phyloP scores from a whole-genome alignment of 106 monocot species.

The Dendrobium nobile region DNA sequence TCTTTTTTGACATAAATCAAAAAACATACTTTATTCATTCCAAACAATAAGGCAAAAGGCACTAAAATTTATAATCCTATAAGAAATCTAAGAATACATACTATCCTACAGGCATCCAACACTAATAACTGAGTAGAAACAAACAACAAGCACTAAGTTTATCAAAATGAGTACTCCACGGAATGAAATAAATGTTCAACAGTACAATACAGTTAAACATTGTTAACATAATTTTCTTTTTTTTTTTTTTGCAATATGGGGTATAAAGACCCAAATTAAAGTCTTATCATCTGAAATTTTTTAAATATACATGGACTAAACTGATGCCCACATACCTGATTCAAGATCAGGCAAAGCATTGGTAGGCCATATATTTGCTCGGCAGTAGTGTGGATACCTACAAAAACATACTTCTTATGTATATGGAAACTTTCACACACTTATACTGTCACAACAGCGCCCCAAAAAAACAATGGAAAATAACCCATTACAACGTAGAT shows the following conservation, averaged over 20 bases:
- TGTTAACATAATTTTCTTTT: background rate
- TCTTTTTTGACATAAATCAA: too few species aligned
- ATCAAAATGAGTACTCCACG: too few species aligned
- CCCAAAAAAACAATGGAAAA: background rate
- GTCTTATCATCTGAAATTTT: background rate
- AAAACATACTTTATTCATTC: too few species aligned
- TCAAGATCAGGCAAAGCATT: slow-evolving; percentile 76
- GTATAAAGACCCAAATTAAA: background rate
- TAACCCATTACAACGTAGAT: background rate
- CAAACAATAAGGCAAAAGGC: too few species aligned
- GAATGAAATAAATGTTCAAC: background rate
- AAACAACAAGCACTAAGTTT: too few species aligned
- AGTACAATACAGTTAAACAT: background rate
- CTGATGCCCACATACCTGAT: slow-evolving; percentile 40
- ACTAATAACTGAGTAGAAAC: too few species aligned
- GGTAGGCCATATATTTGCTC: slow-evolving; percentile 84
- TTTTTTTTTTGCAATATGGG: background rate
- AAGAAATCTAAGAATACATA: too few species aligned
- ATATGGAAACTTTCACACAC: background rate
- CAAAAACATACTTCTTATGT: slow-evolving; percentile 4
- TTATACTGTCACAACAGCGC: background rate
- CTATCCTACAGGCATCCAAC: too few species aligned
- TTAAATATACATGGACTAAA: background rate
- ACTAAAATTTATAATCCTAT: too few species aligned
- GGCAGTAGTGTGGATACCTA: slow-evolving; percentile 92